These are phyloP conservation scores for Darksidea phi DNA, from an alignment of 495 filamentous ascomycete species.

Conservation along the genomic window DNA sequence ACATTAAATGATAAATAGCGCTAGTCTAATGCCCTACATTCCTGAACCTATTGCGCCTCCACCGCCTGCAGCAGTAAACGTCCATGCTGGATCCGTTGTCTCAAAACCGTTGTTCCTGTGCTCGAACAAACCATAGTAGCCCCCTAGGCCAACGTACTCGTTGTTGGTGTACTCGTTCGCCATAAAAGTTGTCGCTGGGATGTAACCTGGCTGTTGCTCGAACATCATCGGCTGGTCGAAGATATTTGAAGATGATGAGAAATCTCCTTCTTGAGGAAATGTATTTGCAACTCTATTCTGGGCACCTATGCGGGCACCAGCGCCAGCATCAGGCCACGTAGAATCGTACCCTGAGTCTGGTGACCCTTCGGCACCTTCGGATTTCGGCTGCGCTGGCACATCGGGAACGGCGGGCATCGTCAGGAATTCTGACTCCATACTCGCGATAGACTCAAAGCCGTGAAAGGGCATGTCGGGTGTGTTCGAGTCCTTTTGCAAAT, in stretches of 20 bases:
- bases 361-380: neutral
- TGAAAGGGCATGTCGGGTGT: neutral
- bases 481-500: neutral
- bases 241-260: too few species aligned
- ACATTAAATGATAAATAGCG: too few species aligned
- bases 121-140: neutral
- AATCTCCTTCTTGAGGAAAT: too few species aligned
- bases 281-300: too few species aligned
- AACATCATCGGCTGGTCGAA: neutral
- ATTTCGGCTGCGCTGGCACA: neutral
- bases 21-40: too few species aligned
- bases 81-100: too few species aligned
- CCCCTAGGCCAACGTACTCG: neutral
- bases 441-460: neutral
- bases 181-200: neutral
- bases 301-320: too few species aligned
- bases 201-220: neutral
- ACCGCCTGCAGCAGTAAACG: too few species aligned
- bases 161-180: neutral
- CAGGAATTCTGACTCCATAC: neutral
- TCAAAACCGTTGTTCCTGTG: too few species aligned
- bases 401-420: neutral
- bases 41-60: too few species aligned
- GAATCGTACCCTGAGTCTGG: constrained; percentile 13
- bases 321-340: neutral